Percentiles rank a stretch among this genome's conserved stretches.
Conservation (phyloP, 2,329 filamentous ascomycete species). For the Dactylellina haptotyla region DNA sequence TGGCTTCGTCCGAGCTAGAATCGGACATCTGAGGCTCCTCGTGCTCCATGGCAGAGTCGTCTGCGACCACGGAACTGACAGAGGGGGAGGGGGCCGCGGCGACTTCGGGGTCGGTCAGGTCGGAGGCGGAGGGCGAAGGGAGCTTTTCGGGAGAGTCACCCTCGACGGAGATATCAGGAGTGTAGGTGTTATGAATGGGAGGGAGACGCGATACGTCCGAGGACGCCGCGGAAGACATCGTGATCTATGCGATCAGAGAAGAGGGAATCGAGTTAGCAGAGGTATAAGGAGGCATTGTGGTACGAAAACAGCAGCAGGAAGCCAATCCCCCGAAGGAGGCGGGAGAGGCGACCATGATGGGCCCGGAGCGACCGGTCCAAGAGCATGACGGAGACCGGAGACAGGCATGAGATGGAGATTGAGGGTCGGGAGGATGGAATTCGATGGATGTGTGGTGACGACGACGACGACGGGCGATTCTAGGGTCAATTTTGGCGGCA, state of each 20-base stretch:
- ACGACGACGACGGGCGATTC: slow-evolving; percentile 51
- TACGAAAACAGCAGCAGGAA: slow-evolving; percentile 32
- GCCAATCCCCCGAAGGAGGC: slow-evolving; percentile 50
- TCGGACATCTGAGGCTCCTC: slow-evolving; percentile 49
- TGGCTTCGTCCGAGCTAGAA: slow-evolving; percentile 62
- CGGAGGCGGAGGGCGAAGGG: slow-evolving; percentile 42
- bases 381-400: slow-evolving; percentile 32
- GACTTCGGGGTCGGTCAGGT: slow-evolving; percentile 47
- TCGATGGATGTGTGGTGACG: slow-evolving; percentile 39
- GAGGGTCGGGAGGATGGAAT: slow-evolving; percentile 29
- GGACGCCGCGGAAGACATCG: slow-evolving; percentile 50
- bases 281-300: slow-evolving; percentile 39
- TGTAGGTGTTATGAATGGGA: slow-evolving; percentile 51
- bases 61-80: slow-evolving; percentile 13
- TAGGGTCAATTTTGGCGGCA: slow-evolving; percentile 43
- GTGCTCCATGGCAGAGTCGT: slow-evolving; percentile 44
- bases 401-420: slow-evolving; percentile 45
- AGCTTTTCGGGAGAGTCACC: slow-evolving; percentile 48
- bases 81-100: slow-evolving; percentile 40
- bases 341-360: slow-evolving; percentile 47
- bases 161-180: slow-evolving; percentile 49
- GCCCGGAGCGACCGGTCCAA: slow-evolving; percentile 35
- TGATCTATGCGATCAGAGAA: slow-evolving; percentile 17
- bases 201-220: slow-evolving; percentile 54
- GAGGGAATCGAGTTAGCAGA: slow-evolving; percentile 35